Base-by-base conservation (phyloP, 192 early-diverging fungal species). In the Endogone sp. region DNA sequence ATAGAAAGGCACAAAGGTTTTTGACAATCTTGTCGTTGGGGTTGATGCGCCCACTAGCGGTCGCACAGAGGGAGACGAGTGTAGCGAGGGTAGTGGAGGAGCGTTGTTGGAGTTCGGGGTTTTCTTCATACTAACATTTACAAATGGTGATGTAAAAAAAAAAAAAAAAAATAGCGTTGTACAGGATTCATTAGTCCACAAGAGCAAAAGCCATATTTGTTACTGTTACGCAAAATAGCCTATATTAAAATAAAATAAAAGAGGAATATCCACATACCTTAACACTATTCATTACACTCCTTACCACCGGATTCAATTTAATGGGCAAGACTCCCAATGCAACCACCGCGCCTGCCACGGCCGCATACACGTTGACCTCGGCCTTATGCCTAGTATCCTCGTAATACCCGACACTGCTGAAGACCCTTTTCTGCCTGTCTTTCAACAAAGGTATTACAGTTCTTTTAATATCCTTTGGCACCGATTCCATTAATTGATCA, bases 1-100 rank as follows among this genome's bases (percentile, higher is more conserved):
- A 98, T 21, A 94, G 81, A 62, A 94, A 91, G 2, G 88, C 87
- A 21, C 88, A 88, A 63, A 98, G 64, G 71, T 99, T 99, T 49
- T 90, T 91, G 60, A 95, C 75, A 37, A 99, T 85, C 72, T 98
- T 95, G 49, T 96, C 96, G 3, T 83, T 90, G 0, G 93, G 87
- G 27, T 72, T 81, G 2, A 79, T 71, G 6, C 80, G 72, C 3
- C 61, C 31, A 29, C 59, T 63, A 64, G 76, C 86, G 24, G 85
- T 72, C 31, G 77, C 68, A 69, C 86, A 87, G 20, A 85, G 69
- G 0, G 75, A 76, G 25, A 87, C 75, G 21, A 76, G 75, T 29
- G 81, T 86, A 29, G 82, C 79, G 44, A 88, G 65, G 2, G 82
- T 84, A 20, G 83, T 63, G 20, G 87, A 83, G 0, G 85, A 83